phyloP scores from a whole-genome alignment of 345 rosid species.

The Erodium maritimum region DNA sequence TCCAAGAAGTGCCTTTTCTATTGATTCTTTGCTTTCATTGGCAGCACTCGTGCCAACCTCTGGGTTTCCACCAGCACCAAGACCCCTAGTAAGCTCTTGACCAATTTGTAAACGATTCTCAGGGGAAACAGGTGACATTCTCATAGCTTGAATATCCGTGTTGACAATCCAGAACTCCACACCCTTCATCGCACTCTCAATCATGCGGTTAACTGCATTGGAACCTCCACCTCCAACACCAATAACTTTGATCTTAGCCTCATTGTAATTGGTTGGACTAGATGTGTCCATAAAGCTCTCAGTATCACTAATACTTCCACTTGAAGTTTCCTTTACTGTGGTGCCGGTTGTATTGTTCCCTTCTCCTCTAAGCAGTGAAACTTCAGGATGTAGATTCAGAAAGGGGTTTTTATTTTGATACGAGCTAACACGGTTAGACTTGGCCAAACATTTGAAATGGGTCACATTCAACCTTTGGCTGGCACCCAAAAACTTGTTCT shows the following conservation, averaged over 20 bases:
- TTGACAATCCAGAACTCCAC: constrained; percentile 97
- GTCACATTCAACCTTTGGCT: constrained; percentile 29
- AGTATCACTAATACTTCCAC: constrained; percentile 22
- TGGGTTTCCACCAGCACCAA: constrained; percentile 97
- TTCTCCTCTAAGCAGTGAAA: constrained; percentile 79
- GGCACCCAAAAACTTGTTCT: constrained; percentile 22
- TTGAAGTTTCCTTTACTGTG: constrained; percentile 41
- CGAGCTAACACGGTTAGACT: constrained; percentile 39
- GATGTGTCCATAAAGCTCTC: constrained; percentile 39
- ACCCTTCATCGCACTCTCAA: constrained; percentile 81
- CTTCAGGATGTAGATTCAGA: constrained; percentile 72
- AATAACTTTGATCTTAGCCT: constrained; percentile 87
- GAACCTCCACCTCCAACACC: constrained; percentile 99
- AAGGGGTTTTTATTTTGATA: constrained; percentile 60
- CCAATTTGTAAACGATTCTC: constrained; percentile 84
- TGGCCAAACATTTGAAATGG: constrained; percentile 29
- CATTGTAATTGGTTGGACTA: constrained; percentile 40
- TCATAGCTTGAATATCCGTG: constrained; percentile 86
- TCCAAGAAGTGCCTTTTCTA: constrained; percentile 85
- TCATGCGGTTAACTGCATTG: constrained; percentile 96
- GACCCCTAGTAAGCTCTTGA: constrained; percentile 89
- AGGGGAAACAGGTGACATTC: constrained; percentile 72
- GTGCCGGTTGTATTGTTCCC: constrained; percentile 23
- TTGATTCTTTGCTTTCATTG: constrained; percentile 74
- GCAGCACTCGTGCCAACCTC: constrained; percentile 99